Evolutionary conservation across 305 asterid genomes (phyloP).

Genomic region (Fraxinus angustifolia): DNA sequence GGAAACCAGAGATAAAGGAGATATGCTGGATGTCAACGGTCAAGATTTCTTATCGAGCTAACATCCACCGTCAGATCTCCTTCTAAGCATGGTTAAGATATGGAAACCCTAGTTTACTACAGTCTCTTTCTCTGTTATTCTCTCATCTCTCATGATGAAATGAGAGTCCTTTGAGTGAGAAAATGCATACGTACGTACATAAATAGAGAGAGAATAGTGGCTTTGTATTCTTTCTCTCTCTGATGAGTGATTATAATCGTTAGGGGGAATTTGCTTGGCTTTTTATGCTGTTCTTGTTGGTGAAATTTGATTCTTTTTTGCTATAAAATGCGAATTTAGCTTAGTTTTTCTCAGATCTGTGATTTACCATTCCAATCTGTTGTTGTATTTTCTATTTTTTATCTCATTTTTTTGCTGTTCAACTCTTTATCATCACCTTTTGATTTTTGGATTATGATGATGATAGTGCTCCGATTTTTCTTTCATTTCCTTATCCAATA

Average conservation of each 20-base stretch:
- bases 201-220: conserved; percentile 20
- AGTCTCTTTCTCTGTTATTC: neutral
- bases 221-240: conserved; percentile 12
- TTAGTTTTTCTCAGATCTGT: conserved; percentile 19
- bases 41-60: conserved; percentile 30
- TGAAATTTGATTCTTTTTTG: conserved; percentile 8
- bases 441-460: conserved; percentile 26
- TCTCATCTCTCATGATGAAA: conserved; percentile 28
- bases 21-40: conserved; percentile 42
- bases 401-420: conserved; percentile 11
- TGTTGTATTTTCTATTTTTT: conserved; percentile 18
- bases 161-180: conserved; percentile 26
- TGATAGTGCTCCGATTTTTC: conserved; percentile 27
- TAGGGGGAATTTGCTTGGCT: neutral
- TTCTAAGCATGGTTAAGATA: neutral
- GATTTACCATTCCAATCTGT: conserved; percentile 19
- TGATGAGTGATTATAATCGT: conserved; percentile 14
- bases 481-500: conserved; percentile 28
- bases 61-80: conserved; percentile 26
- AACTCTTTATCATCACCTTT: conserved; percentile 24
- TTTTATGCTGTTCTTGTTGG: neutral
- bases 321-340: neutral
- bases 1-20: conserved; percentile 47
- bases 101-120: conserved; percentile 10
- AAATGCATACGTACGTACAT: neutral